Evolutionary conservation across 2,329 filamentous ascomycete genomes (phyloP).

Genomic region (Dothistroma septosporum): DNA sequence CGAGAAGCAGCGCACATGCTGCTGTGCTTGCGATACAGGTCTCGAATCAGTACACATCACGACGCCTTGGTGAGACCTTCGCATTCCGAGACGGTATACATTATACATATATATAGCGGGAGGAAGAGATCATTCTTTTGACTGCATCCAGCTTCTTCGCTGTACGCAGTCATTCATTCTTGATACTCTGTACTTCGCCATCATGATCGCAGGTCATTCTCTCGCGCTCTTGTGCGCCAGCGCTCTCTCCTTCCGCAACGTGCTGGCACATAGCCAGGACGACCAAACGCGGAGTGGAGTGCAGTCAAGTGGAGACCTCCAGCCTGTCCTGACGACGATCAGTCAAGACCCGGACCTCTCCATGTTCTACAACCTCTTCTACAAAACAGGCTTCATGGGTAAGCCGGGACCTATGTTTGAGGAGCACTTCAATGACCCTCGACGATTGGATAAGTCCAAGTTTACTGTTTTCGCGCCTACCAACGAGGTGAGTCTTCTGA

Average conservation of each 20-base stretch:
- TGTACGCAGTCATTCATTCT: neutral
- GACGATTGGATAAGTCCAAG: neutral
- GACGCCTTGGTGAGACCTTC: neutral
- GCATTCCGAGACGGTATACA: neutral
- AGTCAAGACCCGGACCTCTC: conserved; percentile 1
- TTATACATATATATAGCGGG: neutral
- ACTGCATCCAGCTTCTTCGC: neutral
- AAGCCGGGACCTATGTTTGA: conserved; percentile 14
- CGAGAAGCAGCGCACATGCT: neutral
- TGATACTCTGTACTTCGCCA: neutral
- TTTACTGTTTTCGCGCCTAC: conserved; percentile 19
- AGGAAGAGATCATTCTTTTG: neutral
- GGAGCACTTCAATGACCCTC: conserved; percentile 18
- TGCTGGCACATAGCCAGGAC: neutral
- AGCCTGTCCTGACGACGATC: conserved; percentile 2
- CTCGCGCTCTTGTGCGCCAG: neutral
- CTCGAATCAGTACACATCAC: neutral
- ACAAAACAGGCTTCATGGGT: conserved; percentile 7
- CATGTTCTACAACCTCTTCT: conserved; percentile 3
- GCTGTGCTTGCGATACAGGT: neutral
- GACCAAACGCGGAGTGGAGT: neutral
- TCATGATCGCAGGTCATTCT: neutral
- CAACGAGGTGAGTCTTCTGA: conserved; percentile 8
- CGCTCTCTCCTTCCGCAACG: neutral
- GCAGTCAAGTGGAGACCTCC: neutral